Evolutionary conservation across 352 stramenopile genomes (phyloP).

Genomic region (Globisporangium lucens): DNA sequence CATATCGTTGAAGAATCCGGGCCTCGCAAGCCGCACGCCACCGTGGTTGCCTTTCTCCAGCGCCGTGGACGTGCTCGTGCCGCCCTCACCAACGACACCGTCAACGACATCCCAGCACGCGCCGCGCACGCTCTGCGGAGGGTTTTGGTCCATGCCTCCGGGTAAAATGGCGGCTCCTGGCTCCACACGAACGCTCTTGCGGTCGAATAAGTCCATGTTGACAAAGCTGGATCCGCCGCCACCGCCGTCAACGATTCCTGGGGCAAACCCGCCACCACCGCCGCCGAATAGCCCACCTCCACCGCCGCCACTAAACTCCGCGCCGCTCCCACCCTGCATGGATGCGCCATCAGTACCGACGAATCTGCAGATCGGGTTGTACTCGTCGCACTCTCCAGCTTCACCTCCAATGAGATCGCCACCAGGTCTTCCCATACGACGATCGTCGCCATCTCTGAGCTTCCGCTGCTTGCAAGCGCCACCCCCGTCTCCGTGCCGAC

Average conservation of each 20-base stretch:
- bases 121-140: constrained; percentile 40
- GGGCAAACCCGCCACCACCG: constrained; percentile 62
- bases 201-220: constrained; percentile 36
- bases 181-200: constrained; percentile 46
- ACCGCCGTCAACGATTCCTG: constrained; percentile 64
- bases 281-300: constrained; percentile 65
- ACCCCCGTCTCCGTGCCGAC: constrained; percentile 54
- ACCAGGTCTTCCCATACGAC: constrained; percentile 48
- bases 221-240: constrained; percentile 65
- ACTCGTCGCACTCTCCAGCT: constrained; percentile 49
- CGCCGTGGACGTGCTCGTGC: constrained; percentile 26
- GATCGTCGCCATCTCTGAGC: constrained; percentile 38
- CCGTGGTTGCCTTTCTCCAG: constrained; percentile 55
- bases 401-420: constrained; percentile 33
- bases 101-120: constrained; percentile 64
- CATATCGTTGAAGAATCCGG: constrained; percentile 78
- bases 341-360: constrained; percentile 39
- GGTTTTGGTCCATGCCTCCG: constrained; percentile 51
- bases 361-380: constrained; percentile 68
- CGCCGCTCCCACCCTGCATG: constrained; percentile 61
- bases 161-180: constrained; percentile 29
- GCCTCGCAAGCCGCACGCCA: constrained; percentile 51
- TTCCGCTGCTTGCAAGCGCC: constrained; percentile 22
- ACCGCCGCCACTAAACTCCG: constrained; percentile 69
- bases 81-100: constrained; percentile 54